phyloP scores from a whole-genome alignment of 108 stramenopile genomes.

The Nitzschia sp. region DNA sequence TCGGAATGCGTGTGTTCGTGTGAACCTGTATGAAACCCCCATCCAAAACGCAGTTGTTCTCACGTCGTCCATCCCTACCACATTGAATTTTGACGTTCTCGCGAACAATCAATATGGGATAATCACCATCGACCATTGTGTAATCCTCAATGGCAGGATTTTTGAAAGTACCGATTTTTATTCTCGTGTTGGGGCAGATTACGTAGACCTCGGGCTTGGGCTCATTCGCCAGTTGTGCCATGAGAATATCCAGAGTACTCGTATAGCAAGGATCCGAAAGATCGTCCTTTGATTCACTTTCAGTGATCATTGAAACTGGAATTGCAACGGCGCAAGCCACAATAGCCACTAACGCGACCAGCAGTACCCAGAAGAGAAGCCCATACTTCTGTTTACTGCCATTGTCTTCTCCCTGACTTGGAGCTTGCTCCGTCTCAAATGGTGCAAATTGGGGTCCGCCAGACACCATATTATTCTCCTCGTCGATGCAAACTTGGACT shows the following conservation, averaged over 20 bases:
- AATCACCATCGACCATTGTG: constrained; percentile 12
- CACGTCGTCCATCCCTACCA: constrained; percentile 22
- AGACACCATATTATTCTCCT: neutral
- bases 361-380: neutral
- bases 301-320: neutral
- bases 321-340: neutral
- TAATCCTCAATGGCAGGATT: neutral
- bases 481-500: constrained; percentile 9
- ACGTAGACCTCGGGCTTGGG: neutral
- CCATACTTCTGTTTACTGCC: constrained; percentile 5
- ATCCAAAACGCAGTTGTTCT: constrained; percentile 25
- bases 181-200: constrained; percentile 18
- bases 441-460: neutral
- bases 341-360: neutral
- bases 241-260: constrained; percentile 14
- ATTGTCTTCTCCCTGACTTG: neutral
- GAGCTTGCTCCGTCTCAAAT: constrained; percentile 4
- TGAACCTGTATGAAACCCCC: constrained; percentile 21
- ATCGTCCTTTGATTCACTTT: neutral
- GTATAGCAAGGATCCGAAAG: constrained; percentile 11
- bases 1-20: neutral
- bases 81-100: constrained; percentile 16
- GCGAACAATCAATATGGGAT: constrained; percentile 9
- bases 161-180: constrained; percentile 7
- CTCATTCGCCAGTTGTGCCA: constrained; percentile 10